Evolutionary conservation across 208 protist genomes (phyloP), one percentile per base, ranked within the genome.

Genomic region (Crithidia brevicula): DNA sequence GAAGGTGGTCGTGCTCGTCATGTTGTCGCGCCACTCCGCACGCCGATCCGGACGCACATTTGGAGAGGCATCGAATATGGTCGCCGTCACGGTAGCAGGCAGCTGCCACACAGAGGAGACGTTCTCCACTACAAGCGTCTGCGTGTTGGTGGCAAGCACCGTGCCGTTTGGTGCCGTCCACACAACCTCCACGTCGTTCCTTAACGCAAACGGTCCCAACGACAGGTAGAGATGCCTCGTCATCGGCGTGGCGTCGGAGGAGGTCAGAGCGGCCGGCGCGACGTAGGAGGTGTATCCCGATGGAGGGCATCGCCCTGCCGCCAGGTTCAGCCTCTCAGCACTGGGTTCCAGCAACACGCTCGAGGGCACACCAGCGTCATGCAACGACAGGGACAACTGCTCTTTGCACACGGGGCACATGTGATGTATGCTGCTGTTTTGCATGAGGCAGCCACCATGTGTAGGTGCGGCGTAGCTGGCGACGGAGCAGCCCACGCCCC

Each of bases 361-460:
- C 3, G 65, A 9, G n/a, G 70, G 18, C 20, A 74, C 66, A 4
- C 57, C 74, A 4, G 34, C 46, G 22, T 65, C 30, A 50, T 79
- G 79, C 18, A 92, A 77, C 16, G 83, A 58, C 20, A 66, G 15
- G 15, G 74, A 77, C 18, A 89, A 65, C 28, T 75, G 53, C 59
- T 92, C 83, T 18, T 67, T 64, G 69, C 87, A 93, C 1, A 90
- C 62, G 49, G 82, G 75, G 70, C 87, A 93, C 79, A 93, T 79
- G 11, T 18, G 18, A 20, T 71, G 75, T 15, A 77, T 13, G 28
- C 72, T 77, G 59, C 72, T 78, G 61, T 74, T 83, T 13, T 72
- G 72, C 83, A 93, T 86, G 27, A 93, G 61, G 46, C 87, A 93
- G 46, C 42, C 38, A 50, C 74, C 43, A 18, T 46, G 28, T 3